Conservation (phyloP, 73 alveolate species). For the Blepharisma stoltei region DNA sequence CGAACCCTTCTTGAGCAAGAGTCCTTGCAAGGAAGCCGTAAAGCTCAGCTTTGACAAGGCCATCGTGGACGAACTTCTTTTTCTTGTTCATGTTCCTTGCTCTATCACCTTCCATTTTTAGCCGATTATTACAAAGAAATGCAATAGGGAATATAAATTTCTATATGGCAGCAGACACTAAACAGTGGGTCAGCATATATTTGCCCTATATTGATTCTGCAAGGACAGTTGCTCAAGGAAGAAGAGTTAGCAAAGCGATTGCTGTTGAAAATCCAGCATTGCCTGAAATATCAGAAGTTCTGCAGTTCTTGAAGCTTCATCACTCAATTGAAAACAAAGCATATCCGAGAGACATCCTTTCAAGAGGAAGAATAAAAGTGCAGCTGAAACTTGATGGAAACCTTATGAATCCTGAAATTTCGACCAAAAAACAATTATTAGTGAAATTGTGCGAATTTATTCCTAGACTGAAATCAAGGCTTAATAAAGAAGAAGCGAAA, state of each 20-base stretch:
- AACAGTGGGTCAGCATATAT: constrained; percentile 14
- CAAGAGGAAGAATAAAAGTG: constrained; percentile 15
- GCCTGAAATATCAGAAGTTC: constrained; percentile 15
- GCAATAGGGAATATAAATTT: too few relatives aligned
- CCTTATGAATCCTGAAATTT: not conserved
- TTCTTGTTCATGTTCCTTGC: constrained; percentile 60
- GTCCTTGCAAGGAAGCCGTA: constrained; percentile 91
- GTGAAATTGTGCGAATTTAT: not conserved
- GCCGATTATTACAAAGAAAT: not conserved
- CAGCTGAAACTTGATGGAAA: not conserved
- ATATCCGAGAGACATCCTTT: constrained; percentile 22
- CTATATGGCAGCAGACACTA: not conserved
- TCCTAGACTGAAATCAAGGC: not conserved
- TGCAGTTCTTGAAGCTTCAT: constrained; percentile 11
- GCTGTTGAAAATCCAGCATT: constrained; percentile 9
- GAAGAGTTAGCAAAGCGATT: not conserved
- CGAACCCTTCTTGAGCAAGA: constrained; percentile 92
- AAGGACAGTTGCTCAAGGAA: not conserved
- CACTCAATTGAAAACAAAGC: constrained; percentile 26
- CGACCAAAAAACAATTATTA: not conserved
- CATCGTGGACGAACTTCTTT: constrained; percentile 86
- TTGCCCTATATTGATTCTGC: not conserved
- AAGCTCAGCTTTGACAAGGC: constrained; percentile 95
- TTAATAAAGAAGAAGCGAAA: constrained; percentile 5
- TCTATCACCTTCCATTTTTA: constrained; percentile 29